Evolutionary conservation across 768 basidiomycete genomes (phyloP).

Genomic region (Trametes cingulata): DNA sequence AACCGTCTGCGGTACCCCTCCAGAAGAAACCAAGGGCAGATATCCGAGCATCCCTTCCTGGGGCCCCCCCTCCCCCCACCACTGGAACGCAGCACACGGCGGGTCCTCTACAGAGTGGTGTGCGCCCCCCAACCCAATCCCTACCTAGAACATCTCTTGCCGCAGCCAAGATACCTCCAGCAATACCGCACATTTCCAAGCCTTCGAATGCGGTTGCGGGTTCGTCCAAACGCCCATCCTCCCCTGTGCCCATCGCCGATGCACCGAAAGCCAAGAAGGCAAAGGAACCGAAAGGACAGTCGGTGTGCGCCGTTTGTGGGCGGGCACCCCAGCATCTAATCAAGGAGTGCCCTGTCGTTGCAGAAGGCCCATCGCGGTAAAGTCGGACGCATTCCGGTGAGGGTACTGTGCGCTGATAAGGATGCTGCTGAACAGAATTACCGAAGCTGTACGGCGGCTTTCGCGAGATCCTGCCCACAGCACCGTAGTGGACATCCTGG

Average conservation of each 20-base stretch:
- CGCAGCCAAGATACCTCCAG: background rate
- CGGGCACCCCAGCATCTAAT: conserved; percentile 44
- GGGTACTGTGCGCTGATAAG: background rate
- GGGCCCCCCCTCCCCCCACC: background rate
- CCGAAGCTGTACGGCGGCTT: conserved; percentile 48
- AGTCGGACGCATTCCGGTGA: background rate
- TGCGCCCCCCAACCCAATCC: background rate
- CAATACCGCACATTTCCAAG: background rate
- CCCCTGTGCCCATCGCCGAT: conserved; percentile 12
- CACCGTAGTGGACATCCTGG: conserved; percentile 39
- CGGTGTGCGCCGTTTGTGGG: conserved; percentile 52
- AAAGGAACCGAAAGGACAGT: conserved; percentile 27
- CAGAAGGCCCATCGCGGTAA: conserved; percentile 56
- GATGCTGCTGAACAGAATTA: background rate
- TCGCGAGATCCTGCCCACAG: conserved; percentile 40
- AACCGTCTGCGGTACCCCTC: conserved; percentile 14
- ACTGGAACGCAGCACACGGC: conserved; percentile 1
- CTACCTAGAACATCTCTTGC: background rate
- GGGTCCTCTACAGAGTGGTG: background rate
- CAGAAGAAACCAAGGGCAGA: conserved; percentile 23
- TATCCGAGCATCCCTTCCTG: background rate
- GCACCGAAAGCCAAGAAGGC: conserved; percentile 40
- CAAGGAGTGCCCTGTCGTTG: conserved; percentile 57
- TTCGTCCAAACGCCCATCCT: conserved; percentile 34
- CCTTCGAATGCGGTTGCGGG: conserved; percentile 17